Evolutionary conservation across 176 grass and related monocot genomes (phyloP).

Genomic region (Triticum aestivum): DNA sequence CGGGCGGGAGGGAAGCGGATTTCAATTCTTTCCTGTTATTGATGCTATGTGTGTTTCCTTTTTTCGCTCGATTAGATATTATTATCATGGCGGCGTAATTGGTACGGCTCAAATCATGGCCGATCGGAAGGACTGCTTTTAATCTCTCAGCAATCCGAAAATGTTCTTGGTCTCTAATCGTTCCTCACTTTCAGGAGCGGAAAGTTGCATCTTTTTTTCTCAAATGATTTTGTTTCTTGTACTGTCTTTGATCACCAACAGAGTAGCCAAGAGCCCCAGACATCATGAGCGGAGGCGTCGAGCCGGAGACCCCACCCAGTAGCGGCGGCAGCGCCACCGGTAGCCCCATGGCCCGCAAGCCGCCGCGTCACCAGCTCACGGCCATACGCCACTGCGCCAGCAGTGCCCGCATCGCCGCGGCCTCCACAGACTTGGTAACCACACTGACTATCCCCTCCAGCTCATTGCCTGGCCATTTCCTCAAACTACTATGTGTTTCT

Average conservation of each 20-base stretch:
- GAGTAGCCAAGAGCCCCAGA: conserved; percentile 21
- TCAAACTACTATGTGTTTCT: neutral
- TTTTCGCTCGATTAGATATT: conserved; percentile 9
- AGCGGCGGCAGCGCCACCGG: neutral
- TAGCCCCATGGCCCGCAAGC: conserved; percentile 57
- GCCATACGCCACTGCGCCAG: conserved; percentile 67
- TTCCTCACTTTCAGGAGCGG: conserved; percentile 4
- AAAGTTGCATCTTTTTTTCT: conserved; percentile 9
- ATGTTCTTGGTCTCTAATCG: neutral
- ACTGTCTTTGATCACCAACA: conserved; percentile 5
- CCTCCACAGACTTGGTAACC: conserved; percentile 63
- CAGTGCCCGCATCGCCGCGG: conserved; percentile 55
- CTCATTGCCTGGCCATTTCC: neutral
- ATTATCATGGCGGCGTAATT: too few species aligned
- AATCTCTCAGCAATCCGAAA: neutral
- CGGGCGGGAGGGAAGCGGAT: neutral
- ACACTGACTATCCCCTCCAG: neutral
- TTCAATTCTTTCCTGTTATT: conserved; percentile 6
- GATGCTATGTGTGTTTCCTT: neutral
- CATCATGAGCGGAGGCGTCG: conserved; percentile 46
- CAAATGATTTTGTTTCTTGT: conserved; percentile 29
- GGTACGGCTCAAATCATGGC: neutral
- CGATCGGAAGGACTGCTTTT: conserved; percentile 1
- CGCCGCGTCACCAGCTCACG: conserved; percentile 70
- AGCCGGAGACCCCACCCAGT: conserved; percentile 48